Base-by-base conservation (phyloP, 2,329 filamentous ascomycete genomes). In the Hypoxylon rubiginosum region DNA sequence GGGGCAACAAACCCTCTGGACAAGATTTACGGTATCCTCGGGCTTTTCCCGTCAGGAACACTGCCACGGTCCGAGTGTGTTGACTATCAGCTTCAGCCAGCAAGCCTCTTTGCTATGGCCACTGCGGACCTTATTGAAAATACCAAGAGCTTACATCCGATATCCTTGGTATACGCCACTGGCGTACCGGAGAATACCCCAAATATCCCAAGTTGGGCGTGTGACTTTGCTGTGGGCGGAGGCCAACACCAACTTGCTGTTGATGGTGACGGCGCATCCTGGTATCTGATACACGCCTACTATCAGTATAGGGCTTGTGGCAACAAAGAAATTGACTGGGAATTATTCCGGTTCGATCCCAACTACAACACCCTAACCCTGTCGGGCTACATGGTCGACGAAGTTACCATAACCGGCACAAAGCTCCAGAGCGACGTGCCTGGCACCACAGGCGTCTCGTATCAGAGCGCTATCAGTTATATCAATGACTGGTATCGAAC, bases 1-100 rank as follows among this genome's bases (percentile, higher is more conserved):
- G 34, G 17, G 7, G 52, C 52, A 4, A 45, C 52, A n/a, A 55
- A 55, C 21, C 52, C 52, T 10, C 52, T 55, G 8, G 52, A 55
- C 52, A 55, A 55, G 26, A 39, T 55, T 7, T 55, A 55, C 28
- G 52, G 52, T 4, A 3, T 55, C 17, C 17, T 55, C 4, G 52
- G 52, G 10, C 52, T 55, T 19, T 55, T 55, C 39, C 52, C 52
- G 24, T 2, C 52, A 15, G 52, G 39, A 13, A 55, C 39, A 4
- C n/a, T 55, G 4, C 52, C 52, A 8, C 52, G 52, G 21, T 15
- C 15, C 11, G 24, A 26, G 21, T 5, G 36, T 4, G 45, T 36
- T 24, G 17, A 55, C 24, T 55, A 55, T 26, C 36, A 19, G 24
- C 39, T 46, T 13, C n/a, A 13, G 2, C 24, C n/a, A 26, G 36